Base-by-base conservation (phyloP, 306 rosid genomes). In the Cicer pinnatifidum region DNA sequence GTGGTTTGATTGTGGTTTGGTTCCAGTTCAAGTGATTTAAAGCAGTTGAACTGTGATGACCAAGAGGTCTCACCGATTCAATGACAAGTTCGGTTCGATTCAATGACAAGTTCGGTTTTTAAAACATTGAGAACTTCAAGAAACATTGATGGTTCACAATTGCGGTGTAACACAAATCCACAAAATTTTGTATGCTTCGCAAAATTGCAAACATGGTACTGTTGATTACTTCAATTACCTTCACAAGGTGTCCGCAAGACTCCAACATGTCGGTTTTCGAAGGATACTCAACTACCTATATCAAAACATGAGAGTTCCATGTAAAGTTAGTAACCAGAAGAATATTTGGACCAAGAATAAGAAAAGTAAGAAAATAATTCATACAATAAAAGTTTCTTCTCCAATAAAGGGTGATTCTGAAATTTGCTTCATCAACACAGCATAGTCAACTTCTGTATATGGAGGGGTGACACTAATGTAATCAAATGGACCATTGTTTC, bases 381-480 rank as follows among this genome's bases (percentile, higher is more conserved):
- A 76, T 85, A 94, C 97, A 37, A 94, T 82, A 77, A 94, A 94
- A 50, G 96, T 88, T 70, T 89, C 86, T 11, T 89, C 81, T 80
- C 96, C 96, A 75, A 94, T 53, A 69, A 94, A 84, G 69, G 83
- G 67, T 15, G 97, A 94, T 37, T 87, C 85, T 47, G 99, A 85
- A 59, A 94, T 86, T 80, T 88, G 91, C 70, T 73, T 81, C 97
- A 91, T 91, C 62, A 91, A 80, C 52, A 90, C 86, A 39, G 56
- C 85, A 74, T 90, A 91, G 79, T 94, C 96, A 76, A 94, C 99
- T 88, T 86, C 85, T 50, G 84, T 81, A 57, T 90, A 94, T 10
- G 99, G 99, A 70, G 97, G 99, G 47, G 99, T 94, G 54, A 94
- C 97, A 75, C 97, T 94, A 35, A 91, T 85, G 85, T 91, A 94